Evolutionary conservation across 257 asterid genomes (phyloP), one percentile per base, ranked within the genome.

Genomic region (Craterostigma plantagineum): DNA sequence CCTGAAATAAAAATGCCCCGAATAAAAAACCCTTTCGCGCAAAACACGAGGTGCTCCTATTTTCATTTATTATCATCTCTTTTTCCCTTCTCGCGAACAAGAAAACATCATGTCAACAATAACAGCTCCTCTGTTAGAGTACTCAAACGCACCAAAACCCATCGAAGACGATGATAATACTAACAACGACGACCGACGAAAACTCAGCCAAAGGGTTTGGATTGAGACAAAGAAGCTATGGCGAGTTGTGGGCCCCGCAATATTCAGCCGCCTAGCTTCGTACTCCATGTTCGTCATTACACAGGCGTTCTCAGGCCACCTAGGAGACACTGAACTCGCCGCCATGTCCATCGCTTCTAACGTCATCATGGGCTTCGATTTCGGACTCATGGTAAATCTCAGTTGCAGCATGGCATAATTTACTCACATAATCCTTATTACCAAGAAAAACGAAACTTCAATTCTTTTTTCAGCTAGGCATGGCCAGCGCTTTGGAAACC

Each of bases 401-500:
- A 23, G 30, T 23, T 2, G 30, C 30, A 23, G 2, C 30, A 23
- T 23, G 2, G 6, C 6, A 6, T 23, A 23, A 2, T 23, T 23
- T 2, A 23, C 6, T 2, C 30, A 23, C 4, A 23, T 23, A 23
- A 23, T 23, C 30, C 6, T 23, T 23, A 2, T 42, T 11, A n/a
- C n/a, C n/a, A n/a, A n/a, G n/a, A n/a, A n/a, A n/a, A n/a, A n/a
- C n/a, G n/a, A n/a, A n/a, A n/a, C 46, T 14, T 15, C 2, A 15
- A 14, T 39, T 39, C 14, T 7, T 38, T 17, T 7, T 30, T 17
- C 57, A 83, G 93, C 38, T 85, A 7, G 96, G 96, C 0, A 81
- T 85, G 92, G 94, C 94, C 39, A 81, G 92, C 51, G 96, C 94
- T 0, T 45, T 85, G 45, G 96, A 84, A 34, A 84, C 93, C 1